Conservation (phyloP, 1,284 basidiomycete species). For the Hymenochaete sp. region DNA sequence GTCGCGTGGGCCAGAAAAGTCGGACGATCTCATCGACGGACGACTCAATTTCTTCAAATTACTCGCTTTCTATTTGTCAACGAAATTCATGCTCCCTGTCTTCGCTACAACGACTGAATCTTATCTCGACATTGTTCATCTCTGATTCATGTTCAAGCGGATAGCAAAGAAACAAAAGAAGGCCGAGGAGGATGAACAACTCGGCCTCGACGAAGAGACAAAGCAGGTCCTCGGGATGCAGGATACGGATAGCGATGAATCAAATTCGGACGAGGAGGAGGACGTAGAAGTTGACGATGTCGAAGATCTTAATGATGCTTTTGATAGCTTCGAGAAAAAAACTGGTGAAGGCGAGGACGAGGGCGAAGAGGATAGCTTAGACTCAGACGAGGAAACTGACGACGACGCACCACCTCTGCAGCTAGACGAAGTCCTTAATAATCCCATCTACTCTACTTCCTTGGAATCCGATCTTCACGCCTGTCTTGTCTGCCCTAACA, state of each 20-base stretch:
- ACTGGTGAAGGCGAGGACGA: constrained; percentile 23
- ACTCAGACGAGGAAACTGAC: constrained; percentile 24
- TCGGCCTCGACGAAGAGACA: constrained; percentile 61
- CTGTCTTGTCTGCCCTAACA: constrained; percentile 72
- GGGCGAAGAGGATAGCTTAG: constrained; percentile 21
- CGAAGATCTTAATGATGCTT: constrained; percentile 23
- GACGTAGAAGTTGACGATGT: constrained; percentile 26
- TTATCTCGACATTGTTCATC: too few relatives aligned
- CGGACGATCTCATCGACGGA: background rate
- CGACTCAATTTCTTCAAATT: constrained; percentile 4
- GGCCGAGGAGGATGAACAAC: constrained; percentile 58
- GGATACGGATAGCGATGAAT: constrained; percentile 66
- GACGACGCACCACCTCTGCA: constrained; percentile 39
- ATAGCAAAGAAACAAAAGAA: constrained; percentile 61
- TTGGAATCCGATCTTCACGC: constrained; percentile 42
- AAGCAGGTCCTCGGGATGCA: constrained; percentile 66
- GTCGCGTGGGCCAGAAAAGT: background rate
- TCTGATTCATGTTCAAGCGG: constrained; percentile 84
- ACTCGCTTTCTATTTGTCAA: background rate
- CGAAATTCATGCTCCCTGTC: too few relatives aligned
- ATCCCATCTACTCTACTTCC: constrained; percentile 57
- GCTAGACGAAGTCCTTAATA: constrained; percentile 48
- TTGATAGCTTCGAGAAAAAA: too few relatives aligned
- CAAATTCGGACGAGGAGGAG: constrained; percentile 23
- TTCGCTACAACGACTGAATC: too few relatives aligned